Conservation (phyloP, 108 stramenopile species). For the Cyclostephanos tholiformis region DNA sequence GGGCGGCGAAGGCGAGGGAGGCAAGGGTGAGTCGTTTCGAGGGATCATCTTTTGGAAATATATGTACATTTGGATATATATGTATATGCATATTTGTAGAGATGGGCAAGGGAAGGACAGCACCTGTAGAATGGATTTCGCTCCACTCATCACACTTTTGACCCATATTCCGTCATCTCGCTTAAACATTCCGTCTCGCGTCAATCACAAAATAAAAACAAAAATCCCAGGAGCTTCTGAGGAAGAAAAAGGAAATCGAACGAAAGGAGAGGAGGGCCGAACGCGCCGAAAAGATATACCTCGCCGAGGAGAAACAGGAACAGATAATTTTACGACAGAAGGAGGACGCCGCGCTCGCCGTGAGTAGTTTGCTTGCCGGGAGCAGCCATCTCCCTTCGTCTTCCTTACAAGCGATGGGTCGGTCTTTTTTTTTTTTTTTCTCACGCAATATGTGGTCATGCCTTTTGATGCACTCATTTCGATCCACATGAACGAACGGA, state of each 20-base stretch:
- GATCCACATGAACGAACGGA: not conserved
- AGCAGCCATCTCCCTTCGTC: too few species aligned
- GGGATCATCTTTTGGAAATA: too few species aligned
- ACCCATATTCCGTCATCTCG: too few species aligned
- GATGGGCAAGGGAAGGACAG: too few species aligned
- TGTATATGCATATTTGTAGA: too few species aligned
- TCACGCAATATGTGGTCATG: not conserved
- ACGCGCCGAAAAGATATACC: constrained; percentile 41
- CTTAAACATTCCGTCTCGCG: too few species aligned
- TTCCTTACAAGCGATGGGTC: too few species aligned
- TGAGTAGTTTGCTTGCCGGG: constrained; percentile 21
- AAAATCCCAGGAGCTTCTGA: constrained; percentile 24
- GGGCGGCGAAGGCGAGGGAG: constrained; percentile 30
- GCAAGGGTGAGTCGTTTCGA: constrained; percentile 13
- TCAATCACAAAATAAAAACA: too few species aligned
- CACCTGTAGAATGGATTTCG: too few species aligned
- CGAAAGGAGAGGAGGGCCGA: constrained; percentile 46
- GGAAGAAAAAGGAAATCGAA: constrained; percentile 44
- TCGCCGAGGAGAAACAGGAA: constrained; percentile 54
- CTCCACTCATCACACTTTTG: not conserved
- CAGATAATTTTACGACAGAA: constrained; percentile 51
- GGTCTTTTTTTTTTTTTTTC: not conserved
- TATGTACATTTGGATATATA: too few species aligned
- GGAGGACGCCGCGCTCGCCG: constrained; percentile 38
- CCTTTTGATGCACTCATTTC: not conserved